Conservation (phyloP, 768 basidiomycete species). For the Suillus tomentosus region DNA sequence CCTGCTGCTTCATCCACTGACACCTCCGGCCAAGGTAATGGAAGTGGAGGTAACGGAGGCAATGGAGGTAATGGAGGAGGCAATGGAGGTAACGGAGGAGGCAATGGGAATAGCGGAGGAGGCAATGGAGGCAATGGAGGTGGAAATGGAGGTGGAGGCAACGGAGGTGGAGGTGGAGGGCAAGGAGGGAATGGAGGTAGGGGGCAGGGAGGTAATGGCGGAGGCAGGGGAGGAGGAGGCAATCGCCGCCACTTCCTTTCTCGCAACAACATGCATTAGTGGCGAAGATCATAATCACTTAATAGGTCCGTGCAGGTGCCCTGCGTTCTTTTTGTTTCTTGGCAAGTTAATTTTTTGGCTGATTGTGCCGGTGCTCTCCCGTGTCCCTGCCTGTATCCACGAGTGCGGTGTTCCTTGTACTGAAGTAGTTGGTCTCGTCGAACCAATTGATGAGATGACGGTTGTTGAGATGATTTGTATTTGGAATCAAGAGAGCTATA, state of each 20-base stretch:
- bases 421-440: slow-evolving; percentile 14
- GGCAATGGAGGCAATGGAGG: slow-evolving; percentile 16
- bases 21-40: slow-evolving; percentile 2
- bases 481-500: neutral
- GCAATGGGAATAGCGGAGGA: too few relatives aligned
- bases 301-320: slow-evolving; percentile 15
- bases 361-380: slow-evolving; percentile 12
- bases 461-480: neutral
- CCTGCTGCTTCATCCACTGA: slow-evolving; percentile 9
- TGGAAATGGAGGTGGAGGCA: slow-evolving; percentile 4
- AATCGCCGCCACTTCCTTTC: slow-evolving; percentile 26
- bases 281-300: slow-evolving; percentile 10
- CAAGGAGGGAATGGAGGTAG: slow-evolving; percentile 8
- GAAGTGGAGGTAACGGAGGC: slow-evolving; percentile 15
- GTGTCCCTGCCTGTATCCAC: slow-evolving; percentile 22
- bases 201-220: slow-evolving; percentile 14
- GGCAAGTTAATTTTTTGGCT: slow-evolving; percentile 18
- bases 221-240: slow-evolving; percentile 11
- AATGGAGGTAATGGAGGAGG: slow-evolving; percentile 7
- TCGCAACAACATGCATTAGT: slow-evolving; percentile 16
- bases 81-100: slow-evolving; percentile 11
- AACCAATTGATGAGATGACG: neutral
- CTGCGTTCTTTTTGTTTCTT: slow-evolving; percentile 17
- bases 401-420: slow-evolving; percentile 14
- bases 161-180: slow-evolving; percentile 8